phyloP scores from a whole-genome alignment of 352 stramenopile species.

The Phytophthora quininea region DNA sequence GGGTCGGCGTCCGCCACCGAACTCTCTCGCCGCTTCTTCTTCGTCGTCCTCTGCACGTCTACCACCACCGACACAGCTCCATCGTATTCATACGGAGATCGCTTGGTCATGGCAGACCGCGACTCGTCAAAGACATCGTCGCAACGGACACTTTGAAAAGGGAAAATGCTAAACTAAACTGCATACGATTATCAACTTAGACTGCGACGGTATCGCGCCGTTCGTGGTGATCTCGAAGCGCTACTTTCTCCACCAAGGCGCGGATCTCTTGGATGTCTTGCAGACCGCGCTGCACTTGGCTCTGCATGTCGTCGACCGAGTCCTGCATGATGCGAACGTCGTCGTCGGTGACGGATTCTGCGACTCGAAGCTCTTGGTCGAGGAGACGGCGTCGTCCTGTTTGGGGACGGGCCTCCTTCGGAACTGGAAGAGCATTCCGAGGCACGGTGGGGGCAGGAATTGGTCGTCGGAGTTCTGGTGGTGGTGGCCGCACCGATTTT shows the following conservation, averaged over 20 bases:
- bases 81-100: conserved; percentile 47
- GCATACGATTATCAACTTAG: too few species aligned
- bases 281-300: conserved; percentile 32
- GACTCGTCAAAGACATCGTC: conserved; percentile 6
- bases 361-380: conserved; percentile 7
- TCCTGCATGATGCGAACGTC: conserved; percentile 32
- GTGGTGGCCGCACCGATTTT: conserved; percentile 14
- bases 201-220: not conserved
- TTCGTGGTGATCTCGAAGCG: conserved; percentile 10
- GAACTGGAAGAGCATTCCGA: conserved; percentile 8
- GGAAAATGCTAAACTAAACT: conserved; percentile 2
- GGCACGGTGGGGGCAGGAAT: conserved; percentile 10
- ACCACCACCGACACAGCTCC: conserved; percentile 5
- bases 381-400: conserved; percentile 6
- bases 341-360: conserved; percentile 24
- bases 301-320: conserved; percentile 37
- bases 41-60: conserved; percentile 15
- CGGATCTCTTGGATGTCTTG: conserved; percentile 35
- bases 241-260: conserved; percentile 24
- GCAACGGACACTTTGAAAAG: not conserved
- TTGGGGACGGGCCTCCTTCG: conserved; percentile 6
- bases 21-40: conserved; percentile 31
- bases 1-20: conserved; percentile 4
- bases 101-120: conserved; percentile 33
- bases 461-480: conserved; percentile 7